A percentile compares a stretch with the other conserved stretches of the same genome.
These are phyloP conservation scores for Actinomortierella wolfii DNA, from an alignment of 371 early-diverging fungal genomes.

Conservation along the genomic window DNA sequence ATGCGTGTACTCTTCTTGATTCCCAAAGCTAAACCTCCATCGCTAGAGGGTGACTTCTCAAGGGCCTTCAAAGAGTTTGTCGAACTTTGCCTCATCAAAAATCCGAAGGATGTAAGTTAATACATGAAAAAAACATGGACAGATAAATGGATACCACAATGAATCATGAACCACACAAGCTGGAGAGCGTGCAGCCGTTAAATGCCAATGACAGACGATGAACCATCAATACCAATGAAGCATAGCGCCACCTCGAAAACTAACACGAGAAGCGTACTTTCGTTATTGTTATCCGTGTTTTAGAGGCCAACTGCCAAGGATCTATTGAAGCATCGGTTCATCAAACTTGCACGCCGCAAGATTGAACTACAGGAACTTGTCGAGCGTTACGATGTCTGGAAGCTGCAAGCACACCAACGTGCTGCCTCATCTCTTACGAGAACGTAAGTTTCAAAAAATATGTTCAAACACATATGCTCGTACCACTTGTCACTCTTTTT, in stretches of 20 bases:
- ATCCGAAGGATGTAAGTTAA: slow-evolving; percentile 75
- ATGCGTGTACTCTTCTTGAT: slow-evolving; percentile 93
- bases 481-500: too few species aligned
- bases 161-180: too few species aligned
- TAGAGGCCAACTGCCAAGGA: slow-evolving; percentile 92
- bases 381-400: slow-evolving; percentile 81
- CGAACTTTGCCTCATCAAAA: slow-evolving; percentile 83
- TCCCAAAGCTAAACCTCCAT: slow-evolving; percentile 92
- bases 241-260: too few species aligned
- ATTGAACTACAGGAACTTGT: slow-evolving; percentile 84
- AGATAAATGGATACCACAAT: background rate
- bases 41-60: slow-evolving; percentile 78
- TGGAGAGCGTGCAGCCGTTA: too few species aligned
- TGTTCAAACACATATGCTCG: background rate
- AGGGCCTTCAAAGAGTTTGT: slow-evolving; percentile 94
- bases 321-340: slow-evolving; percentile 89
- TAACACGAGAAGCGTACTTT: too few species aligned
- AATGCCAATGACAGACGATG: too few species aligned
- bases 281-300: too few species aligned
- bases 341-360: slow-evolving; percentile 78
- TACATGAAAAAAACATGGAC: background rate
- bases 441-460: slow-evolving; percentile 46
- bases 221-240: too few species aligned
- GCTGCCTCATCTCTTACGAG: slow-evolving; percentile 63
- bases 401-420: slow-evolving; percentile 56